phyloP scores from a whole-genome alignment of 352 stramenopile species.

The Pythium folliculosum region DNA sequence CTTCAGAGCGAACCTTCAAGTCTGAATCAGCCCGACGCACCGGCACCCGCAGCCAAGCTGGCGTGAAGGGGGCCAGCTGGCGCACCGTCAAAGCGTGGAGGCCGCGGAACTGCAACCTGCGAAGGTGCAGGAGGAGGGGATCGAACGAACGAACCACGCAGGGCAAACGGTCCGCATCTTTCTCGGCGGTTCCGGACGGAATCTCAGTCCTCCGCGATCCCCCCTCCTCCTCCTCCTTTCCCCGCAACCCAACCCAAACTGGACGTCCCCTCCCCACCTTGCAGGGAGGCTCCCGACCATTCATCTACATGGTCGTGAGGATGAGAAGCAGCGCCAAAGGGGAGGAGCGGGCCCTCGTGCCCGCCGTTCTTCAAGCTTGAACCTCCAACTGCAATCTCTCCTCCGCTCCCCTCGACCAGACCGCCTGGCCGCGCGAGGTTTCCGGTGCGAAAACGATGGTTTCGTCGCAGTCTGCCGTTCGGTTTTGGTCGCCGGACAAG shows the following conservation, averaged over 20 bases:
- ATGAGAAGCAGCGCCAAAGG: too few relatives aligned
- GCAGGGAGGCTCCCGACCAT: too few relatives aligned
- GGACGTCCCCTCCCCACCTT: constrained; percentile 15
- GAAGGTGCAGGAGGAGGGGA: constrained; percentile 11
- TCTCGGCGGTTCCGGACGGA: constrained; percentile 13
- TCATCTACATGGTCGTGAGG: too few relatives aligned
- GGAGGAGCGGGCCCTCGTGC: neutral
- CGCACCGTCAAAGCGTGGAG: neutral
- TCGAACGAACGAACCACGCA: neutral
- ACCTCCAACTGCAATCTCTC: constrained; percentile 16
- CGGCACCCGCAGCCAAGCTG: neutral
- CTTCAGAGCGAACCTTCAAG: constrained; percentile 5
- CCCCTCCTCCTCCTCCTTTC: too few relatives aligned
- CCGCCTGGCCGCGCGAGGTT: neutral
- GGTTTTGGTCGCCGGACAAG: neutral
- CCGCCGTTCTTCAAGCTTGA: constrained; percentile 26
- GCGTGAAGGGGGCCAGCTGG: neutral
- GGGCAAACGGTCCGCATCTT: constrained; percentile 14
- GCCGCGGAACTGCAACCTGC: constrained; percentile 25
- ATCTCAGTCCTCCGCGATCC: neutral
- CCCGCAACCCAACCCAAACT: constrained; percentile 8
- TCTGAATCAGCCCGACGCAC: constrained; percentile 1
- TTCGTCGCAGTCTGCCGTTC: constrained; percentile 1
- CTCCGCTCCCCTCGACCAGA: too few relatives aligned
- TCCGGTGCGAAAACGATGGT: constrained; percentile 18